A percentile compares a stretch with the other conserved stretches of the same genome.
Conservation (phyloP, 1,139 yeast species). For the Yamadazyma membranifaciens region DNA sequence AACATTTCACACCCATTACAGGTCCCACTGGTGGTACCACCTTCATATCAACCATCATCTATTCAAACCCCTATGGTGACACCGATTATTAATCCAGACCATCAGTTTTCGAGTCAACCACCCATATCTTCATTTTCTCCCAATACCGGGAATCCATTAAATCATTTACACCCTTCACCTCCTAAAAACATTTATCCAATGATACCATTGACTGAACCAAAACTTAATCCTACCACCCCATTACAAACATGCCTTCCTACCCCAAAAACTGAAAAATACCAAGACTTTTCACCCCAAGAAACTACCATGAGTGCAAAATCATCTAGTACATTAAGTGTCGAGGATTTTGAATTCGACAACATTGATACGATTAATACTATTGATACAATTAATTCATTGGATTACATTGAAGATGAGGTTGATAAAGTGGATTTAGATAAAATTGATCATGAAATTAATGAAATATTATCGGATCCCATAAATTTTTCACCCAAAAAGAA, state of each 20-base stretch:
- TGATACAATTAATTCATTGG: not conserved
- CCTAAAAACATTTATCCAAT: too few relatives aligned
- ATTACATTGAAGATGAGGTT: too few relatives aligned
- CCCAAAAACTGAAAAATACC: constrained; percentile 3
- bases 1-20: too few relatives aligned
- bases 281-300: not conserved
- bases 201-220: too few relatives aligned
- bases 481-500: constrained; percentile 3
- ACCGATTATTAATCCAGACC: too few relatives aligned
- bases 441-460: constrained; percentile 5
- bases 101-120: not conserved
- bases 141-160: not conserved
- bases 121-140: not conserved
- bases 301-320: too few relatives aligned
- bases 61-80: too few relatives aligned
- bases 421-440: not conserved
- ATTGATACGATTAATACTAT: not conserved
- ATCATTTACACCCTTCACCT: too few relatives aligned
- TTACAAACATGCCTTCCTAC: constrained; percentile 2
- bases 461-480: constrained; percentile 9
- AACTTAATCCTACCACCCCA: not conserved
- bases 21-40: too few relatives aligned
- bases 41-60: too few relatives aligned
- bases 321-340: too few relatives aligned
- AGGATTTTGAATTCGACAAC: too few relatives aligned